Evolutionary conservation across 371 early-diverging fungal genomes (phyloP), one percentile per base, ranked within the genome.

Genomic region (Circinella umbellata): DNA sequence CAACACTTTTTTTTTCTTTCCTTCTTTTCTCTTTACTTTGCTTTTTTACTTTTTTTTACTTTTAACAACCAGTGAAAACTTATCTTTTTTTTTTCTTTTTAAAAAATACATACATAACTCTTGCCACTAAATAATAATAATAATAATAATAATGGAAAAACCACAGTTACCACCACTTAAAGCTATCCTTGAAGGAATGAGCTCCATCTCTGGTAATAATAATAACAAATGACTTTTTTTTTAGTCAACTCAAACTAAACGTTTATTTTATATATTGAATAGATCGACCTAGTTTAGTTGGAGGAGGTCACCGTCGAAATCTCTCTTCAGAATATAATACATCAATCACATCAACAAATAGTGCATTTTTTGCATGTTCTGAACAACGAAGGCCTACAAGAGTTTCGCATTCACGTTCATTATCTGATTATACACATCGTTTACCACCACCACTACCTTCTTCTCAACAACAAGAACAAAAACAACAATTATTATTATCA

Each of bases 131-230:
- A 27, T 27, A 9, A 51, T 53, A 51, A 34, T 49, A 49, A 14
- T 39, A 39, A 39, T 9, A 6, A 42, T 42, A 11, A 63, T 10
- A 36, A 64, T 64, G 65, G 65, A 64, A 20, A 64, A 64, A 51
- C 65, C 65, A 17, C 65, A 64, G 36, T 49, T 64, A 14, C 65
- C 65, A 18, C 48, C 65, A 18, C 49, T 64, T n/a, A 64, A 64
- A 38, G n/a, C 18, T 4, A 48, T 64, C 36, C 65, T 64, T 37
- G 65, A 48, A n/a, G 65, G 48, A 37, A 48, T 64, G 46, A 57
- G 35, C 57, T 17, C 65, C 53, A 49, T 64, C 20, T 27, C 53
- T 51, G 37, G 62, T 61, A 61, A 18, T 36, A 27, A 20, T 13
- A 20, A 17, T 36, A 37, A 18, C 36, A 10, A 13, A 6, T 18